Evolutionary conservation across 257 asterid species (phyloP).

Genomic region (Echium plantagineum): DNA sequence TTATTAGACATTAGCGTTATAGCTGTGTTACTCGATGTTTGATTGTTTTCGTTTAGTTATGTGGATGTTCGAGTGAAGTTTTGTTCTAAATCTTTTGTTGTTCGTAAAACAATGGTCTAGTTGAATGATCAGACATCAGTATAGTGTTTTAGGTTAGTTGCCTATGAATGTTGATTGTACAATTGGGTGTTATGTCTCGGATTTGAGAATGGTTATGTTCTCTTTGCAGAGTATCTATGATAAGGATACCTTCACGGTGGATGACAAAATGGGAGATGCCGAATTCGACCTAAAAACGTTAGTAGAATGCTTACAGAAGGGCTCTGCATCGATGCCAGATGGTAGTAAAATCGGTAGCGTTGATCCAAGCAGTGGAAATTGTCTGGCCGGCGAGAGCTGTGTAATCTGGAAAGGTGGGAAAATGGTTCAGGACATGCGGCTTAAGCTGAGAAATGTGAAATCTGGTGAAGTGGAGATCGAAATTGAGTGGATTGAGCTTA

Average conservation of each 20-base stretch:
- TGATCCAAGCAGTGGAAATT: slow-evolving; percentile 37
- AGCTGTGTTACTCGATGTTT: too few relatives aligned
- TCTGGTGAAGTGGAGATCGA: slow-evolving; percentile 58
- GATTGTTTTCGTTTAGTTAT: too few relatives aligned
- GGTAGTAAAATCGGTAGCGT: slow-evolving; percentile 52
- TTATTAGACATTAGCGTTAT: too few relatives aligned
- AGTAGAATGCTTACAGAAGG: slow-evolving; percentile 45
- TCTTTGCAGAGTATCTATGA: slow-evolving; percentile 47
- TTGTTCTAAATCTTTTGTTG: too few relatives aligned
- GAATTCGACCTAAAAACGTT: slow-evolving; percentile 41
- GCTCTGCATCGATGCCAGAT: slow-evolving; percentile 37
- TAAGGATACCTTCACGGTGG: slow-evolving; percentile 71
- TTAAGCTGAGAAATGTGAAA: slow-evolving; percentile 45
- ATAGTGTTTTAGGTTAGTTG: too few relatives aligned
- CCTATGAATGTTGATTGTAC: not conserved
- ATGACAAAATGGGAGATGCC: slow-evolving; percentile 71
- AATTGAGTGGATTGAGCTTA: slow-evolving; percentile 47
- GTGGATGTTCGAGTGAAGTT: too few relatives aligned
- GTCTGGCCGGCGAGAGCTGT: slow-evolving; percentile 47
- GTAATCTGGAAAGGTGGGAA: slow-evolving; percentile 51
- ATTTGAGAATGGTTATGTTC: not conserved
- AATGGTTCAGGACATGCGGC: slow-evolving; percentile 63
- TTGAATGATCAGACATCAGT: too few relatives aligned
- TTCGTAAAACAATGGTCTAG: too few relatives aligned
- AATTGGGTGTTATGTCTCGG: not conserved